Evolutionary conservation across 148 eudicot genomes (phyloP), one percentile per base, ranked within the genome.

Genomic region (Simmondsia chinensis): DNA sequence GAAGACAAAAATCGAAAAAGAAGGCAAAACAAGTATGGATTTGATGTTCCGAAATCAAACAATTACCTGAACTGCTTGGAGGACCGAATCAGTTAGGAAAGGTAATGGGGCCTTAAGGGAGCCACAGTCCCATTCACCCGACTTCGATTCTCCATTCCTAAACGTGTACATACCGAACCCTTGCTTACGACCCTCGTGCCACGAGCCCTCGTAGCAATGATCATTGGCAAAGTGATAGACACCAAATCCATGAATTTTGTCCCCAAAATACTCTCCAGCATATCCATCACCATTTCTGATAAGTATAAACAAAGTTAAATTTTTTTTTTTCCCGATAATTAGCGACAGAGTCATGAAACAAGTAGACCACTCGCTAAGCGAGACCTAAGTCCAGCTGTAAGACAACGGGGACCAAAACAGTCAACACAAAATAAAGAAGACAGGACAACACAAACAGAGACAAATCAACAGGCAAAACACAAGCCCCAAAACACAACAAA

Each of bases 111-210:
- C 56, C 60, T 65, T 85, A 14, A 84, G 88, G 20, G 71, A 66
- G 15, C 95, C 95, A 23, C 14, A 24, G 28, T 84, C 93, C 97
- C 97, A 89, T 61, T 79, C 95, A 0, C 95, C 97, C 41, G 71
- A 78, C 37, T 70, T 71, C 0, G 76, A 38, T 39, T 81, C 87
- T 8, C 93, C 88, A 37, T 60, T 84, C 22, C 95, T 57, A 54
- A 89, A 89, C 7, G 78, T 78, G 42, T 89, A 89, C 84, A 74
- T 73, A 8, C 97, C 97, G 23, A 59, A 81, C 14, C 97, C 97
- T 68, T 89, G 97, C 38, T 76, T 78, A 7, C 80, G 82, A 16
- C 95, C 95, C 72, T 89, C 95, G 5, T 89, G 97, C 97, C 97
- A 89, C 2, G 93, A 82, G 0, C 97, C 97, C 60, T 89, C 93